Conservation (phyloP, 75 land plant species). For the Cupressus sempervirens region DNA sequence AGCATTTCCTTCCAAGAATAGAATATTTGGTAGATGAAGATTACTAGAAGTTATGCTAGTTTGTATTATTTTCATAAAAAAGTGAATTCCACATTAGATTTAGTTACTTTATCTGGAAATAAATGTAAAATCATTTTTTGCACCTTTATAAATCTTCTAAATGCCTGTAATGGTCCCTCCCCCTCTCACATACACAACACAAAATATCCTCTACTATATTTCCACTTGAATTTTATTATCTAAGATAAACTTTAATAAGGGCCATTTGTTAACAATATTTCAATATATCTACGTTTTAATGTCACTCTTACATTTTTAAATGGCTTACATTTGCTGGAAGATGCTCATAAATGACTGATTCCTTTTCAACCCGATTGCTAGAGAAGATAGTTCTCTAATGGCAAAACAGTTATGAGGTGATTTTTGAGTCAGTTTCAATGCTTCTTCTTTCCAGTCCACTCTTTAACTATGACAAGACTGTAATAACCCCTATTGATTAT, state of each 20-base stretch:
- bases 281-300: not conserved
- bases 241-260: too few relatives aligned
- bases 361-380: not conserved
- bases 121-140: too few relatives aligned
- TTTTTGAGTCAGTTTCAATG: not conserved
- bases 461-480: not conserved
- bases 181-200: too few relatives aligned
- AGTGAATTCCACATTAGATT: not conserved
- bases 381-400: not conserved
- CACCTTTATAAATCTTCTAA: too few relatives aligned
- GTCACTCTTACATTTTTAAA: not conserved
- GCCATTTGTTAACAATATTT: not conserved
- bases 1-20: not conserved
- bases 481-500: too few relatives aligned
- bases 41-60: not conserved
- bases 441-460: not conserved
- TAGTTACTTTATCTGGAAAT: not conserved
- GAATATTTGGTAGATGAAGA: slow-evolving; percentile 4
- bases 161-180: too few relatives aligned
- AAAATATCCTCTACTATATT: too few relatives aligned
- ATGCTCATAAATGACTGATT: not conserved
- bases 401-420: not conserved
- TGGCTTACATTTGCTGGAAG: not conserved
- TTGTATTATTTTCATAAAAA: not conserved
- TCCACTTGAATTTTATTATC: too few relatives aligned